A percentile compares a stretch with the other conserved stretches of the same genome.
phyloP scores from a whole-genome alignment of 2,329 filamentous ascomycete species.

The Aspergillus eucalypticola region DNA sequence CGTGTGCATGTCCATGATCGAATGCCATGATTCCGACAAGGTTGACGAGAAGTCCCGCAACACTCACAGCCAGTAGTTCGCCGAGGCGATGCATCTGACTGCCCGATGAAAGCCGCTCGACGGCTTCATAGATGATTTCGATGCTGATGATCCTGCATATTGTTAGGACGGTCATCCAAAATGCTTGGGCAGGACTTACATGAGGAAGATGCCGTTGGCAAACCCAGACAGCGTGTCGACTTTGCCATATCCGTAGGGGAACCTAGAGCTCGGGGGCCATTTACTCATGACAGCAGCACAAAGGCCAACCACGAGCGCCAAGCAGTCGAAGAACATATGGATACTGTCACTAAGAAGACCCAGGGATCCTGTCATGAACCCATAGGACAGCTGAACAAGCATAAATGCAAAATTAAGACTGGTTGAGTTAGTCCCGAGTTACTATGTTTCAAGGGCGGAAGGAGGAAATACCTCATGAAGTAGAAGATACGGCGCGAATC shows the following conservation, averaged over 20 bases:
- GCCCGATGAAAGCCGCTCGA: conserved; percentile 82
- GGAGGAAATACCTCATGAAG: conserved; percentile 72
- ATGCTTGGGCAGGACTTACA: conserved; percentile 56
- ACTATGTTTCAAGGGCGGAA: not conserved
- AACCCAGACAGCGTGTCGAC: conserved; percentile 96
- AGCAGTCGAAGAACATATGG: conserved; percentile 99
- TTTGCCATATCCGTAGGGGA: conserved; percentile 95
- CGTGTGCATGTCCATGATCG: conserved; percentile 60
- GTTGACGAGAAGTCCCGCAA: conserved; percentile 83
- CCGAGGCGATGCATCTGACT: conserved; percentile 79
- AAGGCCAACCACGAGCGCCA: conserved; percentile 85
- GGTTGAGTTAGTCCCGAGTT: conserved; percentile 22
- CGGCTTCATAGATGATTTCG: conserved; percentile 93
- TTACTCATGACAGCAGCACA: conserved; percentile 94
- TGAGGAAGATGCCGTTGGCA: conserved; percentile 90
- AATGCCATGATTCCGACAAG: conserved; percentile 89
- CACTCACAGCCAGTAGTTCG: conserved; percentile 86
- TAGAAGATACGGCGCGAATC: conserved; percentile 96
- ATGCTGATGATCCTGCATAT: conserved; percentile 77
- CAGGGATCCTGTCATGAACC: conserved; percentile 87
- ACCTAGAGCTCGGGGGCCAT: conserved; percentile 85
- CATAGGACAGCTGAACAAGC: conserved; percentile 91
- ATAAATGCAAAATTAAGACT: conserved; percentile 95
- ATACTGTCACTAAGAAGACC: conserved; percentile 97
- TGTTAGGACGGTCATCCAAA: conserved; percentile 14